These are phyloP conservation scores for Naganishia vishniacii DNA, from an alignment of 768 basidiomycete species.

Conservation along the genomic window DNA sequence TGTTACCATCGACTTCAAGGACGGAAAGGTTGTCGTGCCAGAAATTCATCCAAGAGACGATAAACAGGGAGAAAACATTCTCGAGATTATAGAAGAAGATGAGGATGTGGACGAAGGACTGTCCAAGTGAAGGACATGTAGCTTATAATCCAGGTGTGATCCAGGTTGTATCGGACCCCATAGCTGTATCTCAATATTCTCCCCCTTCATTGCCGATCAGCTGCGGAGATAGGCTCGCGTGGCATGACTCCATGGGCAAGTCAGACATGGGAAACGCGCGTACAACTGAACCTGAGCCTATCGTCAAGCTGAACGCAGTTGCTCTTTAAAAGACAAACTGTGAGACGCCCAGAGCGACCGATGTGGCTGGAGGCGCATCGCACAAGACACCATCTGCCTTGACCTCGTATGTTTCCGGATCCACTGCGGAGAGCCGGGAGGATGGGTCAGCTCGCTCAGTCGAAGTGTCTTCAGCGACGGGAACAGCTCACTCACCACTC, in stretches of 20 bases:
- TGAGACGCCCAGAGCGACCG: conserved; percentile 61
- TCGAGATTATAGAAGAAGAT: conserved; percentile 16
- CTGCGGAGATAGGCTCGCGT: too few species aligned
- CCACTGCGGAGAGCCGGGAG: conserved; percentile 54
- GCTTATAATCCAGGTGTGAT: background rate
- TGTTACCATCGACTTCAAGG: conserved; percentile 56
- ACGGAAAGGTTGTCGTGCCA: conserved; percentile 55
- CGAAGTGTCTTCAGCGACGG: too few species aligned
- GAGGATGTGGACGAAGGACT: background rate
- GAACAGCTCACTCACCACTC: conserved; percentile 46
- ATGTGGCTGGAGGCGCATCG: conserved; percentile 69
- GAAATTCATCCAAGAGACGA: conserved; percentile 61
- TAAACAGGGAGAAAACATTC: conserved; percentile 17
- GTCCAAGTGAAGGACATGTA: background rate
- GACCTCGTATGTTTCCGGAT: conserved; percentile 88
- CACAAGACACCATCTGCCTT: conserved; percentile 68
- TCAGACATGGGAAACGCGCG: too few species aligned
- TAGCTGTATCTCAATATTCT: background rate
- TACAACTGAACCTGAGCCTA: background rate
- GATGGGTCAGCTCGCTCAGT: too few species aligned
- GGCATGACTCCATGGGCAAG: too few species aligned
- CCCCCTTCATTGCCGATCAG: too few species aligned
- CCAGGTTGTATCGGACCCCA: background rate
- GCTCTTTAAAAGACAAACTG: conserved; percentile 72
- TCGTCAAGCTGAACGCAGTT: background rate